A percentile compares a stretch with the other conserved stretches of the same genome.
These are phyloP conservation scores for Xanthoconium separans DNA, from an alignment of 1,284 basidiomycete genomes.

Conservation along the genomic window DNA sequence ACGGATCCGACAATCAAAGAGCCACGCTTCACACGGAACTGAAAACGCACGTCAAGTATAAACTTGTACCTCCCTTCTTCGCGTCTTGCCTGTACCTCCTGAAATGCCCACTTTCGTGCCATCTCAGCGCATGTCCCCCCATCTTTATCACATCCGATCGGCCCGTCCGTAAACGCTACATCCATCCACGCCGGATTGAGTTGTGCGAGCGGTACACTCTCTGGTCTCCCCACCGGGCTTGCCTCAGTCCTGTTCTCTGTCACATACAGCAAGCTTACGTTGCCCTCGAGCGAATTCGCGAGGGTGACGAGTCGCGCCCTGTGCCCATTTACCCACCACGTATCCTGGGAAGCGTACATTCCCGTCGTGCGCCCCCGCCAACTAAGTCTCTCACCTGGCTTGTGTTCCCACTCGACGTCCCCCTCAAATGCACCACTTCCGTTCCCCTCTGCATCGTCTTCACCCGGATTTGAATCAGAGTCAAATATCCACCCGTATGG, in stretches of 20 bases:
- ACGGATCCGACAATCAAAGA: too few species aligned
- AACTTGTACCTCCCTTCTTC: slow-evolving; percentile 64
- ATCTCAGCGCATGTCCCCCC: slow-evolving; percentile 43
- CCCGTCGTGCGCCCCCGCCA: slow-evolving; percentile 73
- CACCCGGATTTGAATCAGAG: slow-evolving; percentile 8
- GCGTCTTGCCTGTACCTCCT: slow-evolving; percentile 37
- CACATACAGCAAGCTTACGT: slow-evolving; percentile 24
- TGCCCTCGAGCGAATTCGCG: slow-evolving; percentile 36
- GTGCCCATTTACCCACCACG: slow-evolving; percentile 54
- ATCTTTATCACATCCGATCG: slow-evolving; percentile 42
- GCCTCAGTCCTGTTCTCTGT: slow-evolving; percentile 7
- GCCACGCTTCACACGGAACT: neutral
- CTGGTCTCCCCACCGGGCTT: slow-evolving; percentile 42
- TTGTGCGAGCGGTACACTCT: slow-evolving; percentile 34
- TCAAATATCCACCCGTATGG: slow-evolving; percentile 44
- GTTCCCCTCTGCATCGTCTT: neutral
- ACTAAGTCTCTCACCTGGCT: slow-evolving; percentile 51
- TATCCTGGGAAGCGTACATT: slow-evolving; percentile 44
- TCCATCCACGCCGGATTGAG: slow-evolving; percentile 56
- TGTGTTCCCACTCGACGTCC: slow-evolving; percentile 57
- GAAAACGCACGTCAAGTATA: slow-evolving; percentile 47
- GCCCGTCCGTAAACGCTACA: slow-evolving; percentile 52
- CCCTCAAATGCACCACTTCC: slow-evolving; percentile 32
- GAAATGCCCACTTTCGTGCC: slow-evolving; percentile 47
- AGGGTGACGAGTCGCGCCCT: slow-evolving; percentile 37